phyloP scores from a whole-genome alignment of 31 red algal species.

The Pterothamnion heteromorphum region DNA sequence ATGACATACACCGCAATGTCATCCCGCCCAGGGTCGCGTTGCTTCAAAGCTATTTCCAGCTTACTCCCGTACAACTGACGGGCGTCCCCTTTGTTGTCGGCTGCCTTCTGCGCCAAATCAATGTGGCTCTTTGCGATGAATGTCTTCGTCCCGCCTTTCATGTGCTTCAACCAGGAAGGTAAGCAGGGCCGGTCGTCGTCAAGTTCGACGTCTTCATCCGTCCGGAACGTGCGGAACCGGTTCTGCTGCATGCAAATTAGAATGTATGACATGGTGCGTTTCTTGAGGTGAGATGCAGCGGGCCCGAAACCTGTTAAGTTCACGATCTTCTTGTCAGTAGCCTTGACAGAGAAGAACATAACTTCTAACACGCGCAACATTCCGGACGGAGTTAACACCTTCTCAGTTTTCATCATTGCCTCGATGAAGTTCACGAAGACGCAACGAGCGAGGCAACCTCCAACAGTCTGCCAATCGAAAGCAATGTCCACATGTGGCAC shows the following conservation, averaged over 20 bases:
- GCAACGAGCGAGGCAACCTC: not conserved
- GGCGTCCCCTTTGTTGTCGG: not conserved
- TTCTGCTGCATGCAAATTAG: not conserved
- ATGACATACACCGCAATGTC: not conserved
- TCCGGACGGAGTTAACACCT: not conserved
- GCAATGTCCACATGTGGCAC: not conserved
- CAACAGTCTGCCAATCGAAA: not conserved
- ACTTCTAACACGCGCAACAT: not conserved
- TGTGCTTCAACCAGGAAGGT: not conserved
- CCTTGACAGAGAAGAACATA: not conserved
- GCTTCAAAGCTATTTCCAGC: not conserved
- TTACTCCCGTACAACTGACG: not conserved
- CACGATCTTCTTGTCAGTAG: not conserved
- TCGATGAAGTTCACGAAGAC: not conserved
- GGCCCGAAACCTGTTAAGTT: not conserved
- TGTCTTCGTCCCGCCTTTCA: not conserved
- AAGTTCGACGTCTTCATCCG: not conserved
- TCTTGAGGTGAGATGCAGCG: not conserved
- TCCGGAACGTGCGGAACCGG: not conserved
- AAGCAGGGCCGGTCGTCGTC: not conserved
- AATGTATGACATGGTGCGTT: not conserved
- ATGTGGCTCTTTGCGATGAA: not conserved
- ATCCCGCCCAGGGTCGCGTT: not conserved
- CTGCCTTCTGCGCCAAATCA: too few relatives aligned
- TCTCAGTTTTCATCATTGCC: not conserved